Percentiles rank a stretch among this genome's conserved stretches.
These are phyloP conservation scores for Cryoendolithus antarcticus DNA, from an alignment of 2,329 filamentous ascomycete species.

Conservation along the genomic window DNA sequence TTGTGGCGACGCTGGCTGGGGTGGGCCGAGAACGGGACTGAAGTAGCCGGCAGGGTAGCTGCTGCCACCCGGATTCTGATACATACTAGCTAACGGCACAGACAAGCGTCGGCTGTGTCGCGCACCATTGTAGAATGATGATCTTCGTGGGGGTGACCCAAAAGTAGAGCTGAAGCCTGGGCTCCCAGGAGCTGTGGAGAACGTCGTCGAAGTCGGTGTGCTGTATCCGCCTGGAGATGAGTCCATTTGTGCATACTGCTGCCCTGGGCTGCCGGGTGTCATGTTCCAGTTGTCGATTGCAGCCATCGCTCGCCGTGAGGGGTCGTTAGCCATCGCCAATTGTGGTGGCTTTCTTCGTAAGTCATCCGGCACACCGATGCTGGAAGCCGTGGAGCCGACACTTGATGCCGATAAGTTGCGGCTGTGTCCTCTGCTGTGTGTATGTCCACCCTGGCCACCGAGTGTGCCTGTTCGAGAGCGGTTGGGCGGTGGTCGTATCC, in stretches of 20 bases:
- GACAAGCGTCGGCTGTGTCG: conserved; percentile 65
- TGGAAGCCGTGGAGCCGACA: conserved; percentile 63
- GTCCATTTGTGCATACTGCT: conserved; percentile 52
- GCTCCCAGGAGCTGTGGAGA: conserved; percentile 63
- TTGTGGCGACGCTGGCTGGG: conserved; percentile 43
- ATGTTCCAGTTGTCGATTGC: conserved; percentile 49
- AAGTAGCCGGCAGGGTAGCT: conserved; percentile 43
- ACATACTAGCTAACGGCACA: conserved; percentile 67
- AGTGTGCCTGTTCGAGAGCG: conserved; percentile 3
- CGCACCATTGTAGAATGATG: conserved; percentile 60
- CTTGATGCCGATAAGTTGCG: conserved; percentile 80
- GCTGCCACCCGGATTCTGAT: conserved; percentile 37
- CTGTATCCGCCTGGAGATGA: conserved; percentile 63
- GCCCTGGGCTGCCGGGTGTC: conserved; percentile 42
- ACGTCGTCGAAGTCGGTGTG: conserved; percentile 74
- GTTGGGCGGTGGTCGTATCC: conserved; percentile 52
- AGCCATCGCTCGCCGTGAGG: conserved; percentile 45
- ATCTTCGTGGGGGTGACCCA: conserved; percentile 36
- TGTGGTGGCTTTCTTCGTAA: conserved; percentile 64
- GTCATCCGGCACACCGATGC: conserved; percentile 53
- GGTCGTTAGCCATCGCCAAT: conserved; percentile 68
- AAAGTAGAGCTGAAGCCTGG: conserved; percentile 70
- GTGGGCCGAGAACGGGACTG: conserved; percentile 38
- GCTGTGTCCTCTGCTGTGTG: conserved; percentile 63
- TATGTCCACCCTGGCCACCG: conserved; percentile 41